Conservation (phyloP, 345 rosid genomes). For the Gynandropsis gynandra region DNA sequence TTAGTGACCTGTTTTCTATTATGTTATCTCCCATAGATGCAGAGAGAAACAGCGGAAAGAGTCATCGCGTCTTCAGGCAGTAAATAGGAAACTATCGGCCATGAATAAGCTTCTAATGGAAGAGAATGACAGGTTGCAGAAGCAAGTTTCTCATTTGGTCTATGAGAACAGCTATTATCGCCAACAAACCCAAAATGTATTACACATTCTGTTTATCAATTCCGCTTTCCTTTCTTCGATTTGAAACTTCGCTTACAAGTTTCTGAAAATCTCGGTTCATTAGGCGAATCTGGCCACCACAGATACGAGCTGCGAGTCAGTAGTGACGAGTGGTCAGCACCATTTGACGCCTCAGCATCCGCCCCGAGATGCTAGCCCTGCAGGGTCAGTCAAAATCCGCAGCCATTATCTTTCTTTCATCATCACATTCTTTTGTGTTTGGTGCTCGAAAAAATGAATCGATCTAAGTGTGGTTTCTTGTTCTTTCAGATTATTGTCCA, state of each 20-base stretch:
- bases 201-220: conserved; percentile 15
- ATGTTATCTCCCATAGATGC: conserved; percentile 48
- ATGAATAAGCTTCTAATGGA: conserved; percentile 99
- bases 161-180: conserved; percentile 85
- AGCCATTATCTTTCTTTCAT: not conserved
- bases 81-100: conserved; percentile 85
- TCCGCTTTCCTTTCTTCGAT: conserved; percentile 13
- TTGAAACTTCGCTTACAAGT: conserved; percentile 7
- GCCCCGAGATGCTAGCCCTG: conserved; percentile 95
- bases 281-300: conserved; percentile 60
- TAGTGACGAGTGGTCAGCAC: conserved; percentile 88
- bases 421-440: not conserved
- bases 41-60: conserved; percentile 99
- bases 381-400: conserved; percentile 54
- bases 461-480: conserved; percentile 8
- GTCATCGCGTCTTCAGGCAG: conserved; percentile 88
- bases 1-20: too few species aligned
- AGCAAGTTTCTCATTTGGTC: conserved; percentile 96
- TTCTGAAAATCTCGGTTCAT: conserved; percentile 16
- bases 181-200: conserved; percentile 78
- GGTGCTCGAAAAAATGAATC: not conserved
- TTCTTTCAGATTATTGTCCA: conserved; percentile 53
- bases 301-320: conserved; percentile 96
- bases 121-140: conserved; percentile 96
- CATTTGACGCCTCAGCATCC: conserved; percentile 69